Base-by-base conservation (phyloP, 1,284 basidiomycete species). In the Nidula niveotomentosa region DNA sequence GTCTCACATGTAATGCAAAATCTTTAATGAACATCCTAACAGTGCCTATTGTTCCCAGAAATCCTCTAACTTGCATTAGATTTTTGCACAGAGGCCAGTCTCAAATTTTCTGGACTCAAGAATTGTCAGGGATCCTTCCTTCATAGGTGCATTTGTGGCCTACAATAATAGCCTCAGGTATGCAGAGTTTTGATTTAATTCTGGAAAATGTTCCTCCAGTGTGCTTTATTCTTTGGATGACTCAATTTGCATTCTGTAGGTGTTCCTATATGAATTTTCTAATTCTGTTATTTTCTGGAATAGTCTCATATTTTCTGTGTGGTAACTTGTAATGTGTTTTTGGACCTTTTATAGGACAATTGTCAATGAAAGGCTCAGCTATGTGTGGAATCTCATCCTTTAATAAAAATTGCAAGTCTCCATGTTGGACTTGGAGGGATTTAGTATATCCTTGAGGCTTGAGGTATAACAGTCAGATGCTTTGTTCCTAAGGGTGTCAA, bases 191-290 rank as follows among this genome's bases (percentile, higher is more conserved):
- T 1, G 59, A 59, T 49, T 70, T 69, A 17, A 55, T 56, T 2
- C 50, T 55, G 1, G 62, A 60, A 45, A 63, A 63, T 0, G 65
- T 63, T 1, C 41, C 64, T 15, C 35, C 59, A 4, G 59, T 54
- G 36, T 47, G 48, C 17, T 49, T 55, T 6, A 67, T 47, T 2
- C 58, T 36, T 33, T 65, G 64, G 45, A 65, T 60, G 6, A 68
- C 56, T 9, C 62, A 17, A 46, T 67, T 55, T 1, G 71, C 64
- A 57, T 71, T 64, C 4, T 56, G 7, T 0, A 62, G 54, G 58
- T 75, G 69, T 60, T 74, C 69, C 66, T 64, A 74, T 1, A 73
- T 60, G 51, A 72, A 74, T 6, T 62, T 35, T 23, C 68, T 48
- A n/a, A 74, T 70, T 1, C 61, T 63, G 30, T 59, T 58, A 50